Conservation (phyloP, 345 rosid species). For the Melastoma malabathricum region DNA sequence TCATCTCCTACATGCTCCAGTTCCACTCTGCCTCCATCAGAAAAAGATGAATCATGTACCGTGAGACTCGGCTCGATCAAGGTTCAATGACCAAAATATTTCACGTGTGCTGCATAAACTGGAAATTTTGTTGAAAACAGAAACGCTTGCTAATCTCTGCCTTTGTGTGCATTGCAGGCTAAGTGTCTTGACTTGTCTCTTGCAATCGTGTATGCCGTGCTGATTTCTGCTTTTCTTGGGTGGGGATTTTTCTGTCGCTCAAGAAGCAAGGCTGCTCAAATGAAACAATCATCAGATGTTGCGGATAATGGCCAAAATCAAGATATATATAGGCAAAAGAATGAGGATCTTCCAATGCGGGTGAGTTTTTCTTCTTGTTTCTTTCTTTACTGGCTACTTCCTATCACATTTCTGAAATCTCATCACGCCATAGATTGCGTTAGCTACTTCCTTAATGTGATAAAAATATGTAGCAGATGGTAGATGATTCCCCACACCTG, state of each 20-base stretch:
- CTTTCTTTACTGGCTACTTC: conserved; percentile 2
- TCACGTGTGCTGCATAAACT: too few species aligned
- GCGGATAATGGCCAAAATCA: conserved; percentile 25
- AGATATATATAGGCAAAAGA: conserved; percentile 34
- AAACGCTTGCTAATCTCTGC: conserved; percentile 5
- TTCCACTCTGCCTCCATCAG: conserved; percentile 34
- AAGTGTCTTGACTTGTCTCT: conserved; percentile 66
- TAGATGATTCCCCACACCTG: conserved; percentile 52
- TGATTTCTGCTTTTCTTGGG: conserved; percentile 66
- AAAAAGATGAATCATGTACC: conserved; percentile 41
- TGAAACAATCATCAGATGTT: conserved; percentile 28
- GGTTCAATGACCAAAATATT: conserved; percentile 21
- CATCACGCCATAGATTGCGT: not conserved
- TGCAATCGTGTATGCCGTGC: conserved; percentile 53
- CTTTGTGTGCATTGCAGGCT: conserved; percentile 37
- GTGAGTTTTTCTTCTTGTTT: conserved; percentile 24
- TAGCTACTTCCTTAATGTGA: conserved; percentile 6
- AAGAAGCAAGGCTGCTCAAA: conserved; percentile 35
- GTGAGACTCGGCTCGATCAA: conserved; percentile 63
- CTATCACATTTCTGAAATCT: not conserved
- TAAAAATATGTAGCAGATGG: conserved; percentile 29
- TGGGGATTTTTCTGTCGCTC: conserved; percentile 57
- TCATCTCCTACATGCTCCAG: conserved; percentile 60
- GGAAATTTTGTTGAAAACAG: too few species aligned
- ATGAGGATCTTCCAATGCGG: conserved; percentile 51